Evolutionary conservation across 2,329 filamentous ascomycete species (phyloP).

Genomic region (Pseudohalonectria lignicola): DNA sequence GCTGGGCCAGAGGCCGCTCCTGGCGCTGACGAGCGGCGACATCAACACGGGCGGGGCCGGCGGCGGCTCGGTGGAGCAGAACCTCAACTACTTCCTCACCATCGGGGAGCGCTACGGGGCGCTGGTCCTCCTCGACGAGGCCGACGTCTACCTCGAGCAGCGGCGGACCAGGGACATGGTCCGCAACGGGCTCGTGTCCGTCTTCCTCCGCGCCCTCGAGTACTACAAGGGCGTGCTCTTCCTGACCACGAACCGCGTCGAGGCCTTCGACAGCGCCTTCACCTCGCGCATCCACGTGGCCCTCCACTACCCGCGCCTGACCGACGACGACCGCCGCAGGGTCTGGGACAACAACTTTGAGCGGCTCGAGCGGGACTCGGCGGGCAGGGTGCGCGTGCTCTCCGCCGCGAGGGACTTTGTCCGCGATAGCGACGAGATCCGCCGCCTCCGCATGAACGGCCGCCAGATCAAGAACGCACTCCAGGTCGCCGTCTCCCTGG

Average conservation of each 20-base stretch:
- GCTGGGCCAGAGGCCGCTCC: constrained; percentile 35
- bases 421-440: constrained; percentile 23
- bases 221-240: constrained; percentile 39
- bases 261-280: constrained; percentile 35
- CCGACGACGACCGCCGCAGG: constrained; percentile 27
- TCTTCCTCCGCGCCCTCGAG: constrained; percentile 39
- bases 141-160: constrained; percentile 47
- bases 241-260: constrained; percentile 38
- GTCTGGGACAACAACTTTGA: constrained; percentile 36
- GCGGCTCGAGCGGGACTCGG: constrained; percentile 28
- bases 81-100: constrained; percentile 34
- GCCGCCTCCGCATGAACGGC: constrained; percentile 27
- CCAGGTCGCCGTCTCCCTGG: constrained; percentile 32
- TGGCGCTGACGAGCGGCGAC: constrained; percentile 38
- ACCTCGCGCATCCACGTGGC: constrained; percentile 37
- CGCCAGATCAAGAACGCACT: constrained; percentile 22
- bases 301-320: constrained; percentile 31
- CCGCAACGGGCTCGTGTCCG: constrained; percentile 34
- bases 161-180: constrained; percentile 30
- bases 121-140: constrained; percentile 46
- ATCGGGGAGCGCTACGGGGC: constrained; percentile 37
- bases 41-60: constrained; percentile 24
- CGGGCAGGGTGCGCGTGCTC: constrained; percentile 22
- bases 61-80: constrained; percentile 23
- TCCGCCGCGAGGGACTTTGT: constrained; percentile 27